Evolutionary conservation across 352 stramenopile species (phyloP), one percentile per base, ranked within the genome.

Genomic region (Phytophthora chlamydospora): DNA sequence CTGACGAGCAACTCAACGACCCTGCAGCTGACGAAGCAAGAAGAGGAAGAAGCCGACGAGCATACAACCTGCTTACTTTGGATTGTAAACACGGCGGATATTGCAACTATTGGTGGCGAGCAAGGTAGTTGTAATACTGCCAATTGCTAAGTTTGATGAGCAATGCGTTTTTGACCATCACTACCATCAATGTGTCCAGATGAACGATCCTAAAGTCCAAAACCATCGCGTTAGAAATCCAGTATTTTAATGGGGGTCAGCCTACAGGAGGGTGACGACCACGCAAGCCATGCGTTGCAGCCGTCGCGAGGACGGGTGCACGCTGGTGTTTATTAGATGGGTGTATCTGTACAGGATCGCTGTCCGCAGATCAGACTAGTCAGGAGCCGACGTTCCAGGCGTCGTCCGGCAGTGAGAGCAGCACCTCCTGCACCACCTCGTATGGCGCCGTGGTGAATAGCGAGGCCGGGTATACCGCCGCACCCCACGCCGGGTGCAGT

Each of bases 391-490:
- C 38, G 34, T 62, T 52, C 68, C 68, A 76, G 38, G 58, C 63
- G 13, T 73, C 68, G 32, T 79, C 75, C 6, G 72, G 66, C 13
- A 76, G 49, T 14, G 45, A 66, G 14, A 50, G n/a, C n/a, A 91
- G 66, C 51, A 80, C 78, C 10, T 83, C 69, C 32, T 76, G 68
- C 32, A 98, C 85, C 38, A 95, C 67, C 14, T 95, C 80, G 13
- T 82, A 80, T 0, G 96, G 96, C 50, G 95, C 95, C 68, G 96
- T 93, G 14, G 89, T 97, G 77, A 99, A 99, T 21, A 98, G 89
- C 16, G 96, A 98, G 7, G 97, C 96, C 12, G 97, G 97, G 71
- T 99, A 99, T 19, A 98, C 95, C 34, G 93, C 83, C 29, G 86
- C 94, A 45, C 95, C 96, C 97, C 97, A 99, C 41, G 66, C 71